Percentiles rank a stretch among this genome's conserved stretches.
These are phyloP conservation scores for Chaetomium tenue DNA, from an alignment of 495 filamentous ascomycete species.

Conservation along the genomic window DNA sequence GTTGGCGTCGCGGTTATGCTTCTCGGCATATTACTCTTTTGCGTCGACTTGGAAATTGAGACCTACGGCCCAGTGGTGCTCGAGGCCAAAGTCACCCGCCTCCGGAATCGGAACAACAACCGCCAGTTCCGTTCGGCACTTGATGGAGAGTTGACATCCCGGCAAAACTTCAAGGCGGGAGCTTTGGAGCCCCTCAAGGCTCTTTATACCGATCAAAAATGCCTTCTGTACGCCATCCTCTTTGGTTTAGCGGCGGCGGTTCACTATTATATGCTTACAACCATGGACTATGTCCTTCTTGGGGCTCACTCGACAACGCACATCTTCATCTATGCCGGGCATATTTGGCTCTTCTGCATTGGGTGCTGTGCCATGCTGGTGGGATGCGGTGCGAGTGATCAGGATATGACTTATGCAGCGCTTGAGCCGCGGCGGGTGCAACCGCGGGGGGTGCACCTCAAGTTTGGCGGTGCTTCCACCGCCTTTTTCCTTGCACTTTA, in stretches of 20 bases:
- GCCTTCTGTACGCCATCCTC: neutral
- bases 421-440: too few relatives aligned
- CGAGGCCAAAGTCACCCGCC: constrained; percentile 49
- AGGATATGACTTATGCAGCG: too few relatives aligned
- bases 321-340: neutral
- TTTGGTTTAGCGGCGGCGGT: neutral
- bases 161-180: constrained; percentile 33
- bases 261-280: neutral
- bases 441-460: too few relatives aligned
- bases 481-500: too few relatives aligned
- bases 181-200: constrained; percentile 54
- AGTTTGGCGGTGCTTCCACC: too few relatives aligned
- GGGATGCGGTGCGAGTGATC: too few relatives aligned
- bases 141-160: constrained; percentile 47
- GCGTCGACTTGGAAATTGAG: too few relatives aligned
- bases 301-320: too few relatives aligned
- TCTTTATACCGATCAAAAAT: constrained; percentile 45
- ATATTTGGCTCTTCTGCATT: too few relatives aligned
- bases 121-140: constrained; percentile 48
- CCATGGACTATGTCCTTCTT: neutral
- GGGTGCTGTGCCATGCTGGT: too few relatives aligned
- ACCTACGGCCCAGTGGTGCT: constrained; percentile 63
- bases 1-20: constrained; percentile 31
- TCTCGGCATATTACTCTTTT: too few relatives aligned
- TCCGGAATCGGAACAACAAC: constrained; percentile 52